Conservation (phyloP, 306 rosid genomes). For the Bauhinia variegata region DNA sequence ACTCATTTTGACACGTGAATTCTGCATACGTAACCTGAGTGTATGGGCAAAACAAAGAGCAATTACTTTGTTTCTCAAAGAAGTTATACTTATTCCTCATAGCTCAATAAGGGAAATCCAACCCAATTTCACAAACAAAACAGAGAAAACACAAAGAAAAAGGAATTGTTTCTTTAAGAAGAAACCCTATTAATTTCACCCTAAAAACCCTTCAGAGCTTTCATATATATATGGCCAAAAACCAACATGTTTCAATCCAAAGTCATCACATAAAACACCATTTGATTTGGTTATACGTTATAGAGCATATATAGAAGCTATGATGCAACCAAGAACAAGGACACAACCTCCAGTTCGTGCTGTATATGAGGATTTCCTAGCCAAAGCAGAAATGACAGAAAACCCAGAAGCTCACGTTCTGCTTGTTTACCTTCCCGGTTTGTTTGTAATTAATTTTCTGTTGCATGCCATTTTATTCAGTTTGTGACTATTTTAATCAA, state of each 20-base stretch:
- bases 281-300: conserved; percentile 1
- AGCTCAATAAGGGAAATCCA: conserved; percentile 23
- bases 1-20: neutral
- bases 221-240: neutral
- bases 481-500: no score
- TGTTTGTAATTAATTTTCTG: neutral
- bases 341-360: conserved; percentile 36
- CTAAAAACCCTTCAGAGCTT: neutral
- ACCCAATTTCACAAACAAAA: conserved; percentile 26
- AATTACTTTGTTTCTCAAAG: conserved; percentile 21
- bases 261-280: neutral
- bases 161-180: conserved; percentile 44
- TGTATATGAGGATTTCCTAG: conserved; percentile 45
- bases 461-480: neutral
- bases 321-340: conserved; percentile 45
- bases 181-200: conserved; percentile 25
- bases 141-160: conserved; percentile 34
- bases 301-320: conserved; percentile 19
- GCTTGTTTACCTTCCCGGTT: conserved; percentile 55
- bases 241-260: conserved; percentile 1
- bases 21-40: conserved; percentile 14
- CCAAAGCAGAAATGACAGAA: conserved; percentile 48
- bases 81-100: conserved; percentile 39
- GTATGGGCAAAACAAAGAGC: conserved; percentile 44
- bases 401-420: conserved; percentile 37